These are phyloP conservation scores for Trichosporon ovoides DNA, from an alignment of 1,284 basidiomycete species.

Conservation along the genomic window DNA sequence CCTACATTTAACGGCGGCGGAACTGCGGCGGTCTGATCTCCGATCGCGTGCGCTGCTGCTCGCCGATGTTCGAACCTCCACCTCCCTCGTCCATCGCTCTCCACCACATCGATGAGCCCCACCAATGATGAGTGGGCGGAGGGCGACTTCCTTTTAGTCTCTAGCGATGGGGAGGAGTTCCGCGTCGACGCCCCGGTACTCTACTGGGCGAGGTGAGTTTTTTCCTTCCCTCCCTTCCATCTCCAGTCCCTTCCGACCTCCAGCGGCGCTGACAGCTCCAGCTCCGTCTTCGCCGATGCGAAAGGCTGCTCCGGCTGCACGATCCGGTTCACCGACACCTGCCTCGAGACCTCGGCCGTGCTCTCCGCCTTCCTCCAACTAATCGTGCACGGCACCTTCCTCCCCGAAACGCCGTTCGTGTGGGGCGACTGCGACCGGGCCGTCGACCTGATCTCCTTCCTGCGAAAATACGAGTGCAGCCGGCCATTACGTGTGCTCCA, in stretches of 20 bases:
- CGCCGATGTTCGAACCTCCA: too few relatives aligned
- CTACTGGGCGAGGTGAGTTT: not conserved
- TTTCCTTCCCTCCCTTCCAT: too few relatives aligned
- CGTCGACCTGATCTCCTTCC: not conserved
- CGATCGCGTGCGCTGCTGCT: too few relatives aligned
- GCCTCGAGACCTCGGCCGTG: not conserved
- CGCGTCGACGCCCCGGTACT: not conserved
- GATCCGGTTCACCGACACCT: not conserved
- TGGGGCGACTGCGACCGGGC: not conserved
- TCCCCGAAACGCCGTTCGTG: too few relatives aligned
- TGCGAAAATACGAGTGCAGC: conserved; percentile 1
- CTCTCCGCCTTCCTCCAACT: not conserved
- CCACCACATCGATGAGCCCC: not conserved
- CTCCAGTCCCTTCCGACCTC: too few relatives aligned
- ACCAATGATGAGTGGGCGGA: not conserved
- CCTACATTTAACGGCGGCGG: too few relatives aligned
- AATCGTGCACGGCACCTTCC: not conserved
- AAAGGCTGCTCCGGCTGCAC: not conserved
- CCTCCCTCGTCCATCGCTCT: not conserved
- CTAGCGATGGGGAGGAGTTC: not conserved
- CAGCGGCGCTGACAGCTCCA: not conserved
- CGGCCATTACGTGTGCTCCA: not conserved
- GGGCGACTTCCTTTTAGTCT: not conserved
- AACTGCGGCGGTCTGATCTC: too few relatives aligned
- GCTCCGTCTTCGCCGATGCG: not conserved